Evolutionary conservation across 345 rosid genomes (phyloP), one percentile per base, ranked within the genome.

Genomic region (Corchorus capsularis): DNA sequence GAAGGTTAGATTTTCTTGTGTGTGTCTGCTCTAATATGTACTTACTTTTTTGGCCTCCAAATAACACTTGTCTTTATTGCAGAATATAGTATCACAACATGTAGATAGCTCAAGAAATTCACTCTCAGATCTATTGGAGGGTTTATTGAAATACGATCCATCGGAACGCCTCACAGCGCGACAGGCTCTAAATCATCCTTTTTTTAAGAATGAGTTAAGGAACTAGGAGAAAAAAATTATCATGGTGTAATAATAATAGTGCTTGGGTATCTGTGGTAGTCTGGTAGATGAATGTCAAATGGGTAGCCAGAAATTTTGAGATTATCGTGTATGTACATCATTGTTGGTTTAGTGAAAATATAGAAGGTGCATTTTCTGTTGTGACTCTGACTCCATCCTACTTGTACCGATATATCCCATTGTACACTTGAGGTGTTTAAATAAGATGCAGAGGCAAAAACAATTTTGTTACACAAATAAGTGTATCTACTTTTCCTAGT

Each of bases 111-210:
- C 87, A 34, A 87, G 87, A 59, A 55, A 85, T 39, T 63, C 83
- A 2, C 86, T 93, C 7, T 71, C 81, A 1, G 91, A 89, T 77
- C 78, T 93, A 41, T 78, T 93, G 84, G 82, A 75, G 20, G 89
- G 98, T 64, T 81, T 93, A 47, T 79, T 93, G 81, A 78, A 73
- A 73, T 90, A 87, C 32, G 89, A 93, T 69, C 96, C 96, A 10
- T 87, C 91, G 0, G 87, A 90, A 81, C 92, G 98, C 5, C 84
- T 90, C 65, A 90, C 92, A 0, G 98, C 94, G 19, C 74, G 69
- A 0, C 80, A 86, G 77, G 98, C 98, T 72, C 90, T 93, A n/a
- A 77, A 84, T 53, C 94, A 93, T 82, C 85, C 92, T 2, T 93
- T 93, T 82, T 91, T 93, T 41, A 81, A 74, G 70, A 82, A 59